Evolutionary conservation across 768 basidiomycete genomes (phyloP).

Genomic region (Rhodotorula kratochvilovae): DNA sequence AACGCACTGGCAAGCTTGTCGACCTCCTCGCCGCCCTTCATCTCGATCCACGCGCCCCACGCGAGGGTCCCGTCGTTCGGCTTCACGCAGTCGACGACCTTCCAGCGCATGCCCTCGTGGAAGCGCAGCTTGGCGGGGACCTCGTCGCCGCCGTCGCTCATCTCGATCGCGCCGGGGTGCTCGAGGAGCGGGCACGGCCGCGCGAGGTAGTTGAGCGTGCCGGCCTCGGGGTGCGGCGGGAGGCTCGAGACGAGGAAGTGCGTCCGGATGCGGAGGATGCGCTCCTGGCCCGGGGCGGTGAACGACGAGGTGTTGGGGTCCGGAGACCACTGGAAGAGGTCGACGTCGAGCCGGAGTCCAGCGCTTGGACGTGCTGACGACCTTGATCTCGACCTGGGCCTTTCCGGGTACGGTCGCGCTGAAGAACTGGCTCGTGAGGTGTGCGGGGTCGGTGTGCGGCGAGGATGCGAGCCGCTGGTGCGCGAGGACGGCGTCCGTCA

Average conservation of each 20-base stretch:
- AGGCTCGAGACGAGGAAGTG: slow-evolving; percentile 21
- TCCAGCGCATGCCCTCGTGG: slow-evolving; percentile 24
- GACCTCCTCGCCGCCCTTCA: slow-evolving; percentile 24
- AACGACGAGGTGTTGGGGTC: slow-evolving; percentile 1
- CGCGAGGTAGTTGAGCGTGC: slow-evolving; percentile 9
- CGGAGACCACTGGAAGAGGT: slow-evolving; percentile 24
- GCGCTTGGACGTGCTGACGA: slow-evolving; percentile 15
- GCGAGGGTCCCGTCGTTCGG: background rate
- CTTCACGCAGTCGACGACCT: slow-evolving; percentile 4
- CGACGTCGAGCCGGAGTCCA: slow-evolving; percentile 33
- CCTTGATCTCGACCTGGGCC: slow-evolving; percentile 16
- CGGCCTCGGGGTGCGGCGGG: background rate
- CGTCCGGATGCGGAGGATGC: slow-evolving; percentile 13
- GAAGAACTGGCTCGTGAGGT: slow-evolving; percentile 22
- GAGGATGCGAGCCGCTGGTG: slow-evolving; percentile 2
- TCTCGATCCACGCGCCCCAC: slow-evolving; percentile 27
- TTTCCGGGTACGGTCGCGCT: slow-evolving; percentile 10
- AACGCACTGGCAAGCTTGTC: slow-evolving; percentile 1
- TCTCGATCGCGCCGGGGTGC: slow-evolving; percentile 12
- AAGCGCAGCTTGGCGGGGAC: slow-evolving; percentile 24
- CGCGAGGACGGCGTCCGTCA: slow-evolving; percentile 10
- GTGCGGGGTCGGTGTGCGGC: slow-evolving; percentile 19
- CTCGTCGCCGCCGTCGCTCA: background rate
- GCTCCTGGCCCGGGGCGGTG: background rate
- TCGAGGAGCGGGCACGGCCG: slow-evolving; percentile 21